A percentile compares a stretch with the other conserved stretches of the same genome.
phyloP scores from a whole-genome alignment of 2,329 filamentous ascomycete species.

The Colletotrichum theobromicola region DNA sequence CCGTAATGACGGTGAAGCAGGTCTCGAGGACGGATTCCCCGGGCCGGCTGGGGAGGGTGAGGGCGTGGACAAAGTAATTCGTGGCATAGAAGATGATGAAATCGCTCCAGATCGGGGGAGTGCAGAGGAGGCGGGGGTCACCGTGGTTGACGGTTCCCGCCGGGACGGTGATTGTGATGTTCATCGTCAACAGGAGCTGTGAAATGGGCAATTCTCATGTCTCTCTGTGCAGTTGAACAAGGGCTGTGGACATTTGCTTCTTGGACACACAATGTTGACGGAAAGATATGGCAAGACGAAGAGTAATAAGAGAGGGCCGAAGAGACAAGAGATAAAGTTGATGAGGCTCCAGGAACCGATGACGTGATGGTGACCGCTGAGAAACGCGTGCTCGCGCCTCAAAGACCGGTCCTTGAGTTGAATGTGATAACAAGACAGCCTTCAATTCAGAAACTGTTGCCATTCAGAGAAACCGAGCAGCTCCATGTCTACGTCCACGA shows the following conservation, averaged over 20 bases:
- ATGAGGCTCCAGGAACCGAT: background rate
- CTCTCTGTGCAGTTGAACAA: background rate
- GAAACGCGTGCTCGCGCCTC: background rate
- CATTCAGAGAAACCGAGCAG: background rate
- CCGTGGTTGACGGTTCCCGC: conserved; percentile 15
- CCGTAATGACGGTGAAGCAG: conserved; percentile 6
- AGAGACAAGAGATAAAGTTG: background rate
- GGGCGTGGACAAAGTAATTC: conserved; percentile 30
- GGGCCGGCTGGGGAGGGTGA: conserved; percentile 24
- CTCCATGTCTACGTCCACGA: background rate
- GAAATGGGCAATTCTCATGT: background rate
- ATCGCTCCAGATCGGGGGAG: conserved; percentile 23
- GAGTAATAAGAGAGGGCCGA: background rate
- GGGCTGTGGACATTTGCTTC: background rate
- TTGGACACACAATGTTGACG: background rate
- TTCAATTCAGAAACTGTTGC: background rate
- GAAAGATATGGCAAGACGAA: background rate
- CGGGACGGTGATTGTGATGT: conserved; percentile 12
- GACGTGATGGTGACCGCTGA: background rate
- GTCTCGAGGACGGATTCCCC: conserved; percentile 21
- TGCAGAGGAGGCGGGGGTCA: conserved; percentile 25
- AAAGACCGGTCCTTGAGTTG: background rate
- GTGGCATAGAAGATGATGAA: conserved; percentile 27
- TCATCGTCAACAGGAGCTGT: background rate
- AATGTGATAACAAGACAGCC: background rate